Evolutionary conservation across 2,329 filamentous ascomycete genomes (phyloP).

Genomic region (Ustulina deusta): DNA sequence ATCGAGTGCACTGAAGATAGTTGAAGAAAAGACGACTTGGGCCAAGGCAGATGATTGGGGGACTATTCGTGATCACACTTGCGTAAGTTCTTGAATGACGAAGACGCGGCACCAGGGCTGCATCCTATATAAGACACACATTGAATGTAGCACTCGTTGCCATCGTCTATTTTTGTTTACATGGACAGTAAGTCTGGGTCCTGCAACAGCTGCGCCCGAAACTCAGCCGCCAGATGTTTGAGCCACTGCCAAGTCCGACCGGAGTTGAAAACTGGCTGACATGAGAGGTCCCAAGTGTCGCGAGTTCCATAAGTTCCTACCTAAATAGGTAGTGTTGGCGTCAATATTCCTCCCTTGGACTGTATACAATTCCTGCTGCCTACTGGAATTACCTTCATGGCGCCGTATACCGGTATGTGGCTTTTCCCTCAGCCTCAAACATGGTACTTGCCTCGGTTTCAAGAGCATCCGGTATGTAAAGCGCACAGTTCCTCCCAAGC

Average conservation of each 20-base stretch:
- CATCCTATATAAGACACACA: slow-evolving; percentile 1
- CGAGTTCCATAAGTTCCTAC: neutral
- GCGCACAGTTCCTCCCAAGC: neutral
- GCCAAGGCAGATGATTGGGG: neutral
- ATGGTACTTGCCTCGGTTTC: neutral
- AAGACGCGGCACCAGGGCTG: neutral
- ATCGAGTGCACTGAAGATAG: no score
- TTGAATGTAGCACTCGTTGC: neutral
- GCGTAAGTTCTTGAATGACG: neutral
- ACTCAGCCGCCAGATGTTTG: neutral
- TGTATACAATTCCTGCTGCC: neutral
- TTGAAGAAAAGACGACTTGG: neutral
- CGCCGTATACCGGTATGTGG: no score
- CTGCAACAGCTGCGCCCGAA: slow-evolving; percentile 19
- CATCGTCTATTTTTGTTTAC: slow-evolving; percentile 7
- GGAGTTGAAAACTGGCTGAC: neutral
- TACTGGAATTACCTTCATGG: no score
- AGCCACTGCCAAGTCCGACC: neutral
- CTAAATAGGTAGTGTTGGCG: slow-evolving; percentile 6
- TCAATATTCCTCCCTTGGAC: no score
- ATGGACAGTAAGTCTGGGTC: no score
- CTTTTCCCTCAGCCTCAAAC: neutral
- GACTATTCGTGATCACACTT: neutral
- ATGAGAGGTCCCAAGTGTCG: neutral
- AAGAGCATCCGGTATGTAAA: neutral